Percentiles rank a stretch among this genome's conserved stretches.
phyloP scores from a whole-genome alignment of 2,329 filamentous ascomycete species.

The Diaporthe eres region DNA sequence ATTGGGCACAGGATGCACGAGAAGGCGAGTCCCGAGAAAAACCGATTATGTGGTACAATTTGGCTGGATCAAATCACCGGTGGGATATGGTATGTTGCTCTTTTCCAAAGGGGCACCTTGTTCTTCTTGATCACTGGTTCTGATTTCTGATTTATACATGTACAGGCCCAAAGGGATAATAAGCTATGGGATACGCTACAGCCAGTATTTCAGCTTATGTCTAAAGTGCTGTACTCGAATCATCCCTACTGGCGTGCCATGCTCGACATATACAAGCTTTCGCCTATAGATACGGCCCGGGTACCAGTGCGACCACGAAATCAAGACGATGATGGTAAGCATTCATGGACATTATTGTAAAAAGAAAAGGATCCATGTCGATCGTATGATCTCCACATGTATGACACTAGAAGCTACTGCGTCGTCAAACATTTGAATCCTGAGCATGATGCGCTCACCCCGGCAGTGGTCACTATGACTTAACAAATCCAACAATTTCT shows the following conservation, averaged over 20 bases:
- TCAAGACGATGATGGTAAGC: background rate
- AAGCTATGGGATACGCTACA: background rate
- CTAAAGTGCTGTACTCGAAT: slow-evolving; percentile 14
- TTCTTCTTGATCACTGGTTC: background rate
- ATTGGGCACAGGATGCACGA: background rate
- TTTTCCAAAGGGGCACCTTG: background rate
- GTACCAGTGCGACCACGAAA: background rate
- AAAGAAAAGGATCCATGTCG: fast-evolving
- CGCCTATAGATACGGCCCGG: background rate
- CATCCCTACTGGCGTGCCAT: slow-evolving; percentile 19
- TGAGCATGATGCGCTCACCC: no score
- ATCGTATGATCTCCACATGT: no score
- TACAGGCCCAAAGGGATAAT: background rate
- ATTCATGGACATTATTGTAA: background rate
- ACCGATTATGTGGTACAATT: background rate
- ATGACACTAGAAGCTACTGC: no score
- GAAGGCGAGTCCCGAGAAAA: background rate
- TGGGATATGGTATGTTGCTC: background rate
- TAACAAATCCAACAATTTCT: background rate
- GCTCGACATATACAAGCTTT: slow-evolving; percentile 9
- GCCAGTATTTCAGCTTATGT: background rate
- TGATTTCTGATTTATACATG: background rate
- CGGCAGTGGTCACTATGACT: background rate
- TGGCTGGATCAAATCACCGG: background rate
- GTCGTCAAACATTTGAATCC: no score